Evolutionary conservation across 2,329 filamentous ascomycete species (phyloP).

Genomic region (Parascedosporium putredinis): DNA sequence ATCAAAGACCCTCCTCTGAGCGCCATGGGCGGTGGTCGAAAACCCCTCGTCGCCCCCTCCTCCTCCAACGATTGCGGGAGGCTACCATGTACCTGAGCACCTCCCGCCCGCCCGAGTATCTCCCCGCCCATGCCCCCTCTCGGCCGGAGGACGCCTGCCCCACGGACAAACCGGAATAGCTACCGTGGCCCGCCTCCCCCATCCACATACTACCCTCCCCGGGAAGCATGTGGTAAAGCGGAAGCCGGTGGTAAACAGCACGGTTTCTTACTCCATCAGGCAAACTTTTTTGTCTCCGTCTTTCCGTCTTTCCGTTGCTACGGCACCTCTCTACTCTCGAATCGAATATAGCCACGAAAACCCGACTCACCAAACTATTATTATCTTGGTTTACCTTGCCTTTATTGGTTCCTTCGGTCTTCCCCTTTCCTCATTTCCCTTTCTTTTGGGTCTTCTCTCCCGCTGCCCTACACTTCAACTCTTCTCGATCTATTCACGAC

Average conservation of each 20-base stretch:
- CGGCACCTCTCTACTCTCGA: too few relatives aligned
- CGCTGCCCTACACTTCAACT: neutral
- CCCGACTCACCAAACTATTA: too few relatives aligned
- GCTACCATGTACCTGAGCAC: constrained; percentile 19
- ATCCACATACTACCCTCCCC: constrained; percentile 7
- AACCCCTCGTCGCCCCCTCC: constrained; percentile 29
- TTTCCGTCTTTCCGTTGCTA: too few relatives aligned
- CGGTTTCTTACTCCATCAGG: too few relatives aligned
- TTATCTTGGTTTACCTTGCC: too few relatives aligned
- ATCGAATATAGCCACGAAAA: too few relatives aligned
- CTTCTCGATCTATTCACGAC: neutral
- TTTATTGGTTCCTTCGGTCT: too few relatives aligned
- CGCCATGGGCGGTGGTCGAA: constrained; percentile 37
- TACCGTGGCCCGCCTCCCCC: constrained; percentile 7
- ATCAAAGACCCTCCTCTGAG: constrained; percentile 52
- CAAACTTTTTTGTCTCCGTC: neutral
- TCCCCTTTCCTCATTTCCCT: neutral
- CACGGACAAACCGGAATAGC: constrained; percentile 11
- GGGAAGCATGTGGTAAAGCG: neutral
- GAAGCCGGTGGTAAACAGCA: neutral
- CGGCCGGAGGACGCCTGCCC: constrained; percentile 28
- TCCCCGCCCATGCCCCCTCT: constrained; percentile 20
- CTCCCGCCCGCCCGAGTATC: constrained; percentile 23
- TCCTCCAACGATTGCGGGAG: constrained; percentile 26
- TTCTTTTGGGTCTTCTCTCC: neutral